Percentiles rank a stretch among this genome's conserved stretches.
Evolutionary conservation across 768 basidiomycete species (phyloP).

Genomic region (Phanerochaete sordida): DNA sequence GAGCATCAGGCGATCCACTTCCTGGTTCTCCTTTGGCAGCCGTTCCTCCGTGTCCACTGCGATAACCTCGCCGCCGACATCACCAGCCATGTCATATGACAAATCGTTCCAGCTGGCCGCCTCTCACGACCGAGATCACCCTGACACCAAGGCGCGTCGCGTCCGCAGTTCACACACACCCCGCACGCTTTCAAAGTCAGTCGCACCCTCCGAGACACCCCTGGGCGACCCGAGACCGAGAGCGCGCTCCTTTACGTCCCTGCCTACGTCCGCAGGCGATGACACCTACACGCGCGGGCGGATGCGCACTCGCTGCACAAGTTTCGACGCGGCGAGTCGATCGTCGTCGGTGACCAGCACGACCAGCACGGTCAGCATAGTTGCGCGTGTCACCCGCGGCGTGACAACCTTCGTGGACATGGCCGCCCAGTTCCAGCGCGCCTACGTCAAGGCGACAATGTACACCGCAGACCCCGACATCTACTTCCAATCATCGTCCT

Average conservation of each 20-base stretch:
- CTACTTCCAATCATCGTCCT: constrained; percentile 12
- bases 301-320: background rate
- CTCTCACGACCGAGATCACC: background rate
- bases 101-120: constrained; percentile 16
- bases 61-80: constrained; percentile 29
- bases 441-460: constrained; percentile 52
- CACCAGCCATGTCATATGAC: constrained; percentile 22
- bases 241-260: background rate
- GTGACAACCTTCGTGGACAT: constrained; percentile 44
- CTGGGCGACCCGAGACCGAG: background rate
- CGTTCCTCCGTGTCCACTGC: constrained; percentile 34
- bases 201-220: constrained; percentile 4
- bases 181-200: background rate
- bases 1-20: constrained; percentile 33
- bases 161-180: constrained; percentile 1
- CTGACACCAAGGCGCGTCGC: constrained; percentile 23
- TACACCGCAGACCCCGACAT: constrained; percentile 36
- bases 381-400: constrained; percentile 32
- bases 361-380: constrained; percentile 14
- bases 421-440: constrained; percentile 54
- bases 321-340: background rate
- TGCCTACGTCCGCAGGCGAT: background rate
- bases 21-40: constrained; percentile 42
- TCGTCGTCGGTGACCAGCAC: constrained; percentile 7
- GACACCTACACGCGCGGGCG: background rate